Base-by-base conservation (phyloP, 371 early-diverging fungal genomes). In the Dinochytrium kinnereticum region DNA sequence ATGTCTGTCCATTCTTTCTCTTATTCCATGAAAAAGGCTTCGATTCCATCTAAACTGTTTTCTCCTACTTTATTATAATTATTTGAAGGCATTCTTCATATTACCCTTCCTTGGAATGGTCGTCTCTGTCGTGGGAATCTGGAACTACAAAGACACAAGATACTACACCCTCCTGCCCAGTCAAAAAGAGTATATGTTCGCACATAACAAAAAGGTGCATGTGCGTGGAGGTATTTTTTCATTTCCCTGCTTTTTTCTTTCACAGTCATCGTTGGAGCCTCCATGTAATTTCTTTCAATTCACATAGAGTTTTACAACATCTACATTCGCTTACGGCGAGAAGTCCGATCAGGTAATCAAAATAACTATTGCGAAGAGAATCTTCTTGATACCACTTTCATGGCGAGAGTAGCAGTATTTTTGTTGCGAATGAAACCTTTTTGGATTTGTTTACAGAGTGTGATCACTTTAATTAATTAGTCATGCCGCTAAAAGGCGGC, bases 281-380 rank as follows among this genome's bases (percentile, higher is more conserved):
- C 44, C 44, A 13, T 19, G 44, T 19, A 44, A 44, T 44, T 34
- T 64, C 17, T 10, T 64, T 3, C 37, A 7, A 2, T 10, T 19
- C 64, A 13, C 17, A 64, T 33, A 33, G 33, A 75, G 19, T 76
- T 72, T 40, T 76, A 75, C 59, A 79, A 79, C 66, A 79, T 79
- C 24, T 79, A 79, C 64, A 71, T 79, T n/a, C 73, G 79, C 24
- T 57, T 79, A 26, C 65, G 71, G 15, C n/a, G 65, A 3, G 79
- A 79, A 64, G 78, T 78, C 19, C 44, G 78, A 36, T 78, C 78
- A 28, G 78, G 78, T 74, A 31, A 31, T 53, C 40, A 37, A 26
- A 55, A n/a, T 19, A 64, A 65, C 53, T 40, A 36, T 15, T n/a
- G n/a, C n/a, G n/a, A 64, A 55, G 30, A 19, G 49, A 59, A 51